Evolutionary conservation across 805 yeast genomes (phyloP), one percentile per base, ranked within the genome.

Genomic region (Teunomyces gatunensis): DNA sequence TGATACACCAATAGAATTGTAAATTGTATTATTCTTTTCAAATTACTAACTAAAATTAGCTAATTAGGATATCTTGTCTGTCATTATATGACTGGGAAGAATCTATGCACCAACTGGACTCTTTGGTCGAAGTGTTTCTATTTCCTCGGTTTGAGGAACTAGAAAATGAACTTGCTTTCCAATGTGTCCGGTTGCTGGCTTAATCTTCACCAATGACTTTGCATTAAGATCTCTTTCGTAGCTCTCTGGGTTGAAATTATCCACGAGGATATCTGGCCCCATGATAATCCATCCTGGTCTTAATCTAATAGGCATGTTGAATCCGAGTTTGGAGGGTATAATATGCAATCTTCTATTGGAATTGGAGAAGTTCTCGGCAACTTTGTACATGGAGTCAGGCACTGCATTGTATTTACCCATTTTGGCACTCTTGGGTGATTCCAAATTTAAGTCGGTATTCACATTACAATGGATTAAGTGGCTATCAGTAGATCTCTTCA

Each of bases 211-310:
- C 47, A 58, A 33, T 5, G 75, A 70, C 52, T 63, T 68, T 5
- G 59, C 44, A 44, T 59, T 54, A 32, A 73, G 49, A 36, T 70
- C 71, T 42, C 60, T 53, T 42, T 60, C 63, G 54, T 69, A 72
- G 25, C 54, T 54, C 5, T 37, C 45, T 0, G 73, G 69, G 41
- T 61, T 56, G 50, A 91, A 88, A 60, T 88, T 89, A 61, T 88
- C 80, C 27, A 89, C 59, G 54, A 89, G 64, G 3, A 86, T 81
- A 65, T 90, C 96, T 0, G 97, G 97, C 56, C 90, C 78, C 77
- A 88, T 73, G 7, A 90, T 79, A 3, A 89, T 94, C 98, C 98
- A 91, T 4, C 98, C 98, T 7, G 82, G 84, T 59, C 97, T 80
- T 50, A 80, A 63, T 52, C 75, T 77, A 15, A 86, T 79, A 28